phyloP scores from a whole-genome alignment of 2,329 filamentous ascomycete genomes.

The Colletotrichum liaoningense region DNA sequence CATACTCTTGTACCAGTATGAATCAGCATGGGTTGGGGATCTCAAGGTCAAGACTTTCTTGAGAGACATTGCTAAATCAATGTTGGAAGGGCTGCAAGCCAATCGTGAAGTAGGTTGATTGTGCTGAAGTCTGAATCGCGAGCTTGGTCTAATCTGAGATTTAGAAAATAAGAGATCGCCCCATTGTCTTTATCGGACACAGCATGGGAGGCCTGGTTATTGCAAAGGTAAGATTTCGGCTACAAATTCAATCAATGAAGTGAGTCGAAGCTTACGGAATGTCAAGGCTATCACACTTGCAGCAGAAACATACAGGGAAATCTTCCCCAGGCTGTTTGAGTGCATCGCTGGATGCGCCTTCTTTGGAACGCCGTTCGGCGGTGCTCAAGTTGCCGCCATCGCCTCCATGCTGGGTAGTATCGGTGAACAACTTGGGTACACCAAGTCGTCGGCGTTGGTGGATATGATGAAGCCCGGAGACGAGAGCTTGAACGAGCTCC shows the following conservation, averaged over 20 bases:
- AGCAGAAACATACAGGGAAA: conserved; percentile 46
- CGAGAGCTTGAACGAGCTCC: conserved; percentile 50
- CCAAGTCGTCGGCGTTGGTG: conserved; percentile 50
- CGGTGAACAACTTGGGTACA: conserved; percentile 46
- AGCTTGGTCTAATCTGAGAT: not conserved
- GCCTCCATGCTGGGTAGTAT: conserved; percentile 51
- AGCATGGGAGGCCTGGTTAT: conserved; percentile 58
- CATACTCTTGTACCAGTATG: conserved; percentile 54
- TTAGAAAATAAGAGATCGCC: conserved; percentile 40
- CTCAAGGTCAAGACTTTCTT: conserved; percentile 56
- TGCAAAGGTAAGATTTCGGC: conserved; percentile 48
- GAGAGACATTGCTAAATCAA: conserved; percentile 49
- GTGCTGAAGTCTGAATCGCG: rapidly evolving
- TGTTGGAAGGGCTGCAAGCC: conserved; percentile 48
- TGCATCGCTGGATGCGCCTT: conserved; percentile 51
- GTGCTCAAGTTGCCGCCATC: conserved; percentile 48
- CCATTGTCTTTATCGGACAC: conserved; percentile 56
- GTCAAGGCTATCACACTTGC: conserved; percentile 40
- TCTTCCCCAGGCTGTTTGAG: conserved; percentile 53
- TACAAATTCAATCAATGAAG: not conserved
- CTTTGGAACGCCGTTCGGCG: conserved; percentile 55
- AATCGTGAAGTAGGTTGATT: conserved; percentile 46
- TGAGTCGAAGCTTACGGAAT: not conserved
- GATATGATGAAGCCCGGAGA: conserved; percentile 54
- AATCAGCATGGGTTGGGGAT: conserved; percentile 53